Evolutionary conservation across 331 rosid genomes (phyloP).

Genomic region (Prunus yedoensis): DNA sequence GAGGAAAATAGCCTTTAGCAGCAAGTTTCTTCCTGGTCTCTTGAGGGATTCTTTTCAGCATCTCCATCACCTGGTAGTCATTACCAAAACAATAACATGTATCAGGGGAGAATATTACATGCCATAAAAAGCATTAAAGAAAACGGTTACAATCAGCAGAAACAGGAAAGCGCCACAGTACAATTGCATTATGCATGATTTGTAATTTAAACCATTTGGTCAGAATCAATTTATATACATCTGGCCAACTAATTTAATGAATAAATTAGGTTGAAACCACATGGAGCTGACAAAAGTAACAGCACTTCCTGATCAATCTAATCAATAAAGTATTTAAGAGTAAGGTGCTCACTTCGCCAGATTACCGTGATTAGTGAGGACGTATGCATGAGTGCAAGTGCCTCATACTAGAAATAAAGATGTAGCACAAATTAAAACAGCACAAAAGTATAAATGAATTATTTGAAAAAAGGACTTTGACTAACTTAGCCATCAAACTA

Average conservation of each 20-base stretch:
- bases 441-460: not conserved
- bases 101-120: slow-evolving; percentile 1
- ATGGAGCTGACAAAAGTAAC: not conserved
- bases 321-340: not conserved
- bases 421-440: not conserved
- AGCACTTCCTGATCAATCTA: not conserved
- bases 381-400: not conserved
- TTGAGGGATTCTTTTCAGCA: slow-evolving; percentile 63
- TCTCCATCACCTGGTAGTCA: slow-evolving; percentile 63
- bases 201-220: not conserved
- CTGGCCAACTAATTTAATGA: not conserved
- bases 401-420: not conserved
- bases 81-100: slow-evolving; percentile 9
- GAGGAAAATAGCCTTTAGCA: slow-evolving; percentile 80
- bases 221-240: not conserved
- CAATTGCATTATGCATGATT: not conserved
- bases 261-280: slow-evolving; percentile 4
- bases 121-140: slow-evolving; percentile 8
- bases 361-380: not conserved
- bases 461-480: not conserved
- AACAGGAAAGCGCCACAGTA: not conserved
- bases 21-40: slow-evolving; percentile 69
- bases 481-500: not conserved
- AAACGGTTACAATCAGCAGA: not conserved
- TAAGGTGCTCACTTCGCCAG: not conserved